Percentiles rank a stretch among this genome's conserved stretches.
These are phyloP conservation scores for Helicocarpus griseus DNA, from an alignment of 2,329 filamentous ascomycete genomes.

Conservation along the genomic window DNA sequence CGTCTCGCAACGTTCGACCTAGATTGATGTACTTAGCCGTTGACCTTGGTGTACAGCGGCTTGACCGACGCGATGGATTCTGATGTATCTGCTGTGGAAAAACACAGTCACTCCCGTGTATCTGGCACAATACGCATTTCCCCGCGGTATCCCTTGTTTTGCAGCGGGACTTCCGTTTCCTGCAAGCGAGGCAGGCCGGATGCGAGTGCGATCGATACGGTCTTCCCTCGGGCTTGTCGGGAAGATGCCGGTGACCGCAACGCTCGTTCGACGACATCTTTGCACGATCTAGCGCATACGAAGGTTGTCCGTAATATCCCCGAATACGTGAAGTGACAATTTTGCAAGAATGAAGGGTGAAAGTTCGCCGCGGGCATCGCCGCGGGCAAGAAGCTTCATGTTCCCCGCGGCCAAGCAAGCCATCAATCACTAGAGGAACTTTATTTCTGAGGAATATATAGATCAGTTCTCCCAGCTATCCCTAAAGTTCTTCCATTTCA, in stretches of 20 bases:
- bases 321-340: too few relatives aligned
- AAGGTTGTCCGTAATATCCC: not conserved
- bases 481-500: not conserved
- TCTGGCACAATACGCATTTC: conserved; percentile 42
- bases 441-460: not conserved
- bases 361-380: not conserved
- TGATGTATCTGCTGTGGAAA: conserved; percentile 26
- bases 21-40: too few relatives aligned
- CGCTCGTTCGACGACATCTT: not conserved
- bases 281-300: too few relatives aligned
- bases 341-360: conserved; percentile 6
- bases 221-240: conserved; percentile 17
- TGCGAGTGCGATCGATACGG: conserved; percentile 47
- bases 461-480: not conserved
- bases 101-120: conserved; percentile 41
- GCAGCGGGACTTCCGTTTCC: conserved; percentile 46
- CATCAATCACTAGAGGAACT: not conserved
- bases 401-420: not conserved
- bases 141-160: conserved; percentile 35
- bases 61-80: not conserved
- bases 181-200: conserved; percentile 45
- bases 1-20: too few relatives aligned
- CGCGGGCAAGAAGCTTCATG: not conserved
- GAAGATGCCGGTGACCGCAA: not conserved
- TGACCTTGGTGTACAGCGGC: not conserved